Percentiles rank a stretch among this genome's conserved stretches.
These are phyloP conservation scores for Leccinum colubrinum DNA, from an alignment of 1,284 basidiomycete species.

Conservation along the genomic window DNA sequence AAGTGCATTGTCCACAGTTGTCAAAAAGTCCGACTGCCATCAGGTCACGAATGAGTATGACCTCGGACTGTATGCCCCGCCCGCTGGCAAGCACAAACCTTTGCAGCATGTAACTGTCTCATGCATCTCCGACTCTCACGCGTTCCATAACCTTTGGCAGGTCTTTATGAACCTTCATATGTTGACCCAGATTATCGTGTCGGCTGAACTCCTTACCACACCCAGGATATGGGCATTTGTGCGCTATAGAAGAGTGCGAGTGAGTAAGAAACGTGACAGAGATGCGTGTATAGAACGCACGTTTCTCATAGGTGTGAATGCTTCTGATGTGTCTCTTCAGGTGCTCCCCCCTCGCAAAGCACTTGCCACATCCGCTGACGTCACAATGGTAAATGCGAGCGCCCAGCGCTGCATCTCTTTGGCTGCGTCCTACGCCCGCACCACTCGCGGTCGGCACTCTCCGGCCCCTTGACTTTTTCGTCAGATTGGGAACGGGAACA, in stretches of 20 bases:
- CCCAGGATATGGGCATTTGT: slow-evolving; percentile 71
- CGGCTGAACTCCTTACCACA: slow-evolving; percentile 84
- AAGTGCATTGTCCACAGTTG: slow-evolving; percentile 26
- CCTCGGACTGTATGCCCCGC: slow-evolving; percentile 20
- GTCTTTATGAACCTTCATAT: slow-evolving; percentile 65
- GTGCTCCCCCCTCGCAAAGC: slow-evolving; percentile 65
- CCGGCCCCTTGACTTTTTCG: slow-evolving; percentile 69
- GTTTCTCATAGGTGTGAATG: slow-evolving; percentile 69
- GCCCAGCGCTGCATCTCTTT: slow-evolving; percentile 38
- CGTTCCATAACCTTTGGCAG: slow-evolving; percentile 28
- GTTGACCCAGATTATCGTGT: slow-evolving; percentile 83
- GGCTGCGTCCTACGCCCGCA: slow-evolving; percentile 19
- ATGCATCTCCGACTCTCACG: slow-evolving; percentile 25
- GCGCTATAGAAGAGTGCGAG: slow-evolving; percentile 44
- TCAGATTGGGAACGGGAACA: slow-evolving; percentile 67
- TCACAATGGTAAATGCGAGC: slow-evolving; percentile 67
- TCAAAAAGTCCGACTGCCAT: slow-evolving; percentile 29
- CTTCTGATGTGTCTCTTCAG: slow-evolving; percentile 63
- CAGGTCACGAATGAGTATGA: slow-evolving; percentile 18
- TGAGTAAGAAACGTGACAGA: slow-evolving; percentile 12
- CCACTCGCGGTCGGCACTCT: slow-evolving; percentile 59
- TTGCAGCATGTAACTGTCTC: slow-evolving; percentile 14
- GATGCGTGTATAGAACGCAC: slow-evolving; percentile 37
- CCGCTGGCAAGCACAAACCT: slow-evolving; percentile 15
- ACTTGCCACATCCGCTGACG: slow-evolving; percentile 75